Percentiles rank a stretch among this genome's conserved stretches.
These are phyloP conservation scores for Sanghuangporus weigelae DNA, from an alignment of 1,284 basidiomycete genomes.

Conservation along the genomic window DNA sequence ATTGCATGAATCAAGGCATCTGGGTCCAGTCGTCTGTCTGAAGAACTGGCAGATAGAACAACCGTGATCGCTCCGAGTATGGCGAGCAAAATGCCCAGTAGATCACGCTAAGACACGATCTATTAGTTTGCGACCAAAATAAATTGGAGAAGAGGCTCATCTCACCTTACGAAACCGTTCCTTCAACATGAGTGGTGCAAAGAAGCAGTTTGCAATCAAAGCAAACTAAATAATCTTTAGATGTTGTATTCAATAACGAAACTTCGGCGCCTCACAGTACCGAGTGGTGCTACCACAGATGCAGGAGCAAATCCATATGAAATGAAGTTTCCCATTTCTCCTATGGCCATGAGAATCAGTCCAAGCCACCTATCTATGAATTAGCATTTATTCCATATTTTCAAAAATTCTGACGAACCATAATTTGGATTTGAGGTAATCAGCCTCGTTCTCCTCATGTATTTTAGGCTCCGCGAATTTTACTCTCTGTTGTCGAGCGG, in stretches of 20 bases:
- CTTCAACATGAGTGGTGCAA: constrained; percentile 84
- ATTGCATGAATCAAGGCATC: constrained; percentile 69
- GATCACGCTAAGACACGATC: constrained; percentile 51
- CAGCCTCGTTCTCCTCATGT: constrained; percentile 38
- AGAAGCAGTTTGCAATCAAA: constrained; percentile 90
- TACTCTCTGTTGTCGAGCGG: constrained; percentile 15
- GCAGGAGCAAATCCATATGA: constrained; percentile 89
- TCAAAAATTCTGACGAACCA: constrained; percentile 47
- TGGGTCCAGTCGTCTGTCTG: constrained; percentile 66
- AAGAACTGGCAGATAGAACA: constrained; percentile 76
- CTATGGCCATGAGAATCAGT: constrained; percentile 84
- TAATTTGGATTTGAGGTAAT: constrained; percentile 78
- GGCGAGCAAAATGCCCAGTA: constrained; percentile 83
- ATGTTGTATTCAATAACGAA: neutral
- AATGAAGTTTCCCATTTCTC: constrained; percentile 90
- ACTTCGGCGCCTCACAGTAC: constrained; percentile 61
- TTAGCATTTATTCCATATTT: constrained; percentile 4
- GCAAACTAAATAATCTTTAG: constrained; percentile 53
- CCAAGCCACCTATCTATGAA: constrained; percentile 77
- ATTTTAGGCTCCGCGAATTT: constrained; percentile 33
- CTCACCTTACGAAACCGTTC: constrained; percentile 69
- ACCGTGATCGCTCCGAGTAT: constrained; percentile 86
- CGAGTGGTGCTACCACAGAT: constrained; percentile 91
- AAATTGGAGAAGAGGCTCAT: neutral
- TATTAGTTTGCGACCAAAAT: constrained; percentile 8